Conservation (phyloP, 495 filamentous ascomycete genomes). For the Lophiotrema nucula region DNA sequence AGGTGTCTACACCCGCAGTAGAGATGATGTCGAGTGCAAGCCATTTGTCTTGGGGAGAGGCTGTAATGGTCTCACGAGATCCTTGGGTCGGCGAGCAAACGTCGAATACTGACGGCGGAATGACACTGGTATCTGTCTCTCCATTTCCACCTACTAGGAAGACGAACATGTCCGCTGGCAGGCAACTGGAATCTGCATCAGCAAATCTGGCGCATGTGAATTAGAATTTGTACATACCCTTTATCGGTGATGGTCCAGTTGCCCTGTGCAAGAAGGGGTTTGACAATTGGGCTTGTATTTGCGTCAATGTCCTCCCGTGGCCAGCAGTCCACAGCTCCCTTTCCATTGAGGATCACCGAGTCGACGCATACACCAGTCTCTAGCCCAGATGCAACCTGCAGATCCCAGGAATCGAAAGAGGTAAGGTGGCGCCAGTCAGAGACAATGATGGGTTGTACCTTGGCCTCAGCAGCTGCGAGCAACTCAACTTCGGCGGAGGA, state of each 20-base stretch:
- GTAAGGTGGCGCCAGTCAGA: slow-evolving; percentile 57
- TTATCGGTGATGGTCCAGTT: slow-evolving; percentile 49
- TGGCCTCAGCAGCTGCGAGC: slow-evolving; percentile 48
- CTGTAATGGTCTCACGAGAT: slow-evolving; percentile 42
- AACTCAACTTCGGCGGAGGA: slow-evolving; percentile 40
- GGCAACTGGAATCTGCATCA: not conserved
- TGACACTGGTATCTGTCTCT: not conserved
- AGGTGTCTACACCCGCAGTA: slow-evolving; percentile 41
- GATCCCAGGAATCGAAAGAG: slow-evolving; percentile 45
- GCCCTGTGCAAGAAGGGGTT: slow-evolving; percentile 35
- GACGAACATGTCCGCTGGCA: not conserved
- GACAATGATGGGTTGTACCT: slow-evolving; percentile 49
- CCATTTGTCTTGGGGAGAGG: slow-evolving; percentile 38
- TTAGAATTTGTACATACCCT: slow-evolving; percentile 51
- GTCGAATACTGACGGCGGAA: slow-evolving; percentile 17
- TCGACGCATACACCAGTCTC: slow-evolving; percentile 49
- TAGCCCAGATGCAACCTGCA: slow-evolving; percentile 31
- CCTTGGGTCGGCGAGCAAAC: slow-evolving; percentile 46
- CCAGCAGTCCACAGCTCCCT: slow-evolving; percentile 52
- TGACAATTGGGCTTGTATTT: slow-evolving; percentile 37
- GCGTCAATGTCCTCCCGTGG: slow-evolving; percentile 39
- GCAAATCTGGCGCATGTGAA: too few species aligned
- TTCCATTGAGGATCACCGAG: slow-evolving; percentile 54
- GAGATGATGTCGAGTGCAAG: slow-evolving; percentile 52
- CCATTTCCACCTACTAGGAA: not conserved